Conservation (phyloP, 345 rosid genomes). For the Eucalyptus erythrocorys region DNA sequence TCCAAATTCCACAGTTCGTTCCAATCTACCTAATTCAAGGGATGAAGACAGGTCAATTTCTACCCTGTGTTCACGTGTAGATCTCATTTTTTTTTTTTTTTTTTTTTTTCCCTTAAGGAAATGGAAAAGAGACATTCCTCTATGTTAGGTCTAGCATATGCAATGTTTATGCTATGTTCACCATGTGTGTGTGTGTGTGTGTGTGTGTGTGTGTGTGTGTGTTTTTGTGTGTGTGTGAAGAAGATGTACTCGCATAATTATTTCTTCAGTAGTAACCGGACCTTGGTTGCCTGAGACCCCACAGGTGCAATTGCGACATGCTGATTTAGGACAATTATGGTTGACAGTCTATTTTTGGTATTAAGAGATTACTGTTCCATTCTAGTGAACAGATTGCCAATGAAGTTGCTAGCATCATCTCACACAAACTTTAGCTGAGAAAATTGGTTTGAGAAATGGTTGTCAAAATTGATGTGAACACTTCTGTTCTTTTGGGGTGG, state of each 20-base stretch:
- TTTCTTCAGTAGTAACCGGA: background rate
- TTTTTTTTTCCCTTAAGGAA: background rate
- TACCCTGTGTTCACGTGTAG: background rate
- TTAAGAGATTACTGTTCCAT: background rate
- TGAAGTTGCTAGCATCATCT: background rate
- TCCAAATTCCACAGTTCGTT: slow-evolving; percentile 43
- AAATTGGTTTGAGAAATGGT: background rate
- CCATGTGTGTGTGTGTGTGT: background rate
- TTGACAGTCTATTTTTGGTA: background rate
- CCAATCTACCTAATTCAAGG: slow-evolving; percentile 31
- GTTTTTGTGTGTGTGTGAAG: background rate
- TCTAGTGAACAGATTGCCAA: background rate
- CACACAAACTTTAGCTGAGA: background rate
- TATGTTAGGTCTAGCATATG: background rate
- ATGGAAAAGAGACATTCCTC: background rate
- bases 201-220: no score
- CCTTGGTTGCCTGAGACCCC: background rate
- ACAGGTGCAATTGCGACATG: background rate
- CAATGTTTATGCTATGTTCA: background rate
- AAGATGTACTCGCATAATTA: background rate
- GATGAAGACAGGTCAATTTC: slow-evolving; percentile 71
- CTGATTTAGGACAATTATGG: background rate
- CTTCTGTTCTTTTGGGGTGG: background rate
- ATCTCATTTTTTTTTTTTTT: background rate
- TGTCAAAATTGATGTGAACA: background rate